These are phyloP conservation scores for Botrytis cinerea DNA, from an alignment of 2,329 filamentous ascomycete genomes.

Conservation along the genomic window DNA sequence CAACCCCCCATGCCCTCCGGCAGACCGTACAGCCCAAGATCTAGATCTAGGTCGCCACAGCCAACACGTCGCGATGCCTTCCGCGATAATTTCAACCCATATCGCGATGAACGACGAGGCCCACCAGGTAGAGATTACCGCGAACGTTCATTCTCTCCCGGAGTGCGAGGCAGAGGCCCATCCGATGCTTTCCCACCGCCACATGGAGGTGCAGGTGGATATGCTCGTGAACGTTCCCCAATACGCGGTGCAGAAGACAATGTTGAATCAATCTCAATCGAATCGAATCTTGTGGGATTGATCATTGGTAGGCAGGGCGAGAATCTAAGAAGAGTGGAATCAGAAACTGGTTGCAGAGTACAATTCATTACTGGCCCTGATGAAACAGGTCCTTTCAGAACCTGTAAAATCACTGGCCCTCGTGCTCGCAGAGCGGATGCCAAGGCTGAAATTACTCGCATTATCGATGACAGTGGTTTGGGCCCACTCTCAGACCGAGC, in stretches of 20 bases:
- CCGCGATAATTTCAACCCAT: slow-evolving; percentile 77
- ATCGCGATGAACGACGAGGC: slow-evolving; percentile 80
- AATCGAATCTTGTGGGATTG: slow-evolving; percentile 81
- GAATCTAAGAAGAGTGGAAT: slow-evolving; percentile 82
- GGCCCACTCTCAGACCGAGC: slow-evolving; percentile 44
- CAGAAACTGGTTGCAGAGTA: slow-evolving; percentile 78
- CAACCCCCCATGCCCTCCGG: slow-evolving; percentile 50
- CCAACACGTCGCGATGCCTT: slow-evolving; percentile 68
- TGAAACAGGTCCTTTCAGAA: slow-evolving; percentile 69
- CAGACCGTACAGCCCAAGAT: slow-evolving; percentile 63
- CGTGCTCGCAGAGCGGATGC: slow-evolving; percentile 72
- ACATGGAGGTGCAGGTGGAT: slow-evolving; percentile 49
- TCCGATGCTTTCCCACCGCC: slow-evolving; percentile 62
- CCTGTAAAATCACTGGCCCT: slow-evolving; percentile 82
- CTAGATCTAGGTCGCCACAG: slow-evolving; percentile 72
- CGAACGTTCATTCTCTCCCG: slow-evolving; percentile 73
- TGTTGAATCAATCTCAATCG: slow-evolving; percentile 80
- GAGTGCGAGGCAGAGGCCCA: slow-evolving; percentile 54
- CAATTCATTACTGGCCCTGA: slow-evolving; percentile 83
- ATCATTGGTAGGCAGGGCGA: slow-evolving; percentile 91
- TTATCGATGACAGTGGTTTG: slow-evolving; percentile 83
- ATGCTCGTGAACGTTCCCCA: slow-evolving; percentile 59
- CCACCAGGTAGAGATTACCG: slow-evolving; percentile 56
- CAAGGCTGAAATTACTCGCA: slow-evolving; percentile 79
- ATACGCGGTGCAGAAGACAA: slow-evolving; percentile 58